A percentile compares a stretch with the other conserved stretches of the same genome.
These are phyloP conservation scores for Malus domestica DNA, from an alignment of 306 rosid species.

Conservation along the genomic window ASM211411v1 NC_041798.1:23335501-23336000, in stretches of 20 bases:
- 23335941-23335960: background rate
- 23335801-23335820: constrained; percentile 45
- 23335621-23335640: constrained; percentile 43
- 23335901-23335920: constrained; percentile 27
- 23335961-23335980: constrained; percentile 13
- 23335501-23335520: constrained; percentile 51
- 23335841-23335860: constrained; percentile 30
- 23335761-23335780: constrained; percentile 49
- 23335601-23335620: constrained; percentile 27
- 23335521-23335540: constrained; percentile 20
- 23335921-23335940: background rate
- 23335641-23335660: constrained; percentile 45
- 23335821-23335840: constrained; percentile 36
- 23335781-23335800: constrained; percentile 43
- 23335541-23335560: constrained; percentile 35
- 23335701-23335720: constrained; percentile 40
- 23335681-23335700: constrained; percentile 38
- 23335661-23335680: constrained; percentile 41
- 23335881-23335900: constrained; percentile 34
- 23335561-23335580: constrained; percentile 34
- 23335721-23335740: constrained; percentile 37
- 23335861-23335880: background rate
- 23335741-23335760: constrained; percentile 35
- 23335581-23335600: constrained; percentile 45
- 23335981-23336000: constrained; percentile 43